These are phyloP conservation scores for Lupinus albus DNA, from an alignment of 306 rosid species.

Conservation along the genomic window DNA sequence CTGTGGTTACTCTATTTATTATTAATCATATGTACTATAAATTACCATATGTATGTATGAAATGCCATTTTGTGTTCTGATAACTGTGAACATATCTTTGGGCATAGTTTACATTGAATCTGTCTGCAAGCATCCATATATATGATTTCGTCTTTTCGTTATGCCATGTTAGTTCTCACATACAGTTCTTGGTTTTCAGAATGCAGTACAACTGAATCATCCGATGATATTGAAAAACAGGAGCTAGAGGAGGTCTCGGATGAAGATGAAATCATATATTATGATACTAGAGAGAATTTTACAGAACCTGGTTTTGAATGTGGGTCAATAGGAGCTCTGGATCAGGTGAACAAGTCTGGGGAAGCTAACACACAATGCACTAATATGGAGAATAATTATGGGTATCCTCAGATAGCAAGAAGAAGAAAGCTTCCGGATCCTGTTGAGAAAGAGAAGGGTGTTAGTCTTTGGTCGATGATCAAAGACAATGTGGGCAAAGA, in stretches of 20 bases:
- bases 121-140: conserved; percentile 27
- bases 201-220: conserved; percentile 92
- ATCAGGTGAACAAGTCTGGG: conserved; percentile 43
- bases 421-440: conserved; percentile 88
- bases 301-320: conserved; percentile 55
- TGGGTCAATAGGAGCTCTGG: conserved; percentile 50
- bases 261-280: conserved; percentile 75
- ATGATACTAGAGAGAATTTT: conserved; percentile 74
- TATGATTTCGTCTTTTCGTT: conserved; percentile 25
- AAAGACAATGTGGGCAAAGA: conserved; percentile 99
- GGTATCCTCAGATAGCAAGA: conserved; percentile 60
- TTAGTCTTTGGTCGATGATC: conserved; percentile 96
- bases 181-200: conserved; percentile 55
- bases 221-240: conserved; percentile 87
- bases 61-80: conserved; percentile 10
- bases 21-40: background rate
- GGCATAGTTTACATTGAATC: conserved; percentile 17
- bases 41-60: background rate
- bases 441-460: conserved; percentile 91
- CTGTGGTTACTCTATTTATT: conserved; percentile 10
- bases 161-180: conserved; percentile 29
- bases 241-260: conserved; percentile 90
- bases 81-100: background rate
- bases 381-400: conserved; percentile 48
- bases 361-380: conserved; percentile 45